Base-by-base conservation (phyloP, 495 filamentous ascomycete species). In the Lentithecium fluviatile region DNA sequence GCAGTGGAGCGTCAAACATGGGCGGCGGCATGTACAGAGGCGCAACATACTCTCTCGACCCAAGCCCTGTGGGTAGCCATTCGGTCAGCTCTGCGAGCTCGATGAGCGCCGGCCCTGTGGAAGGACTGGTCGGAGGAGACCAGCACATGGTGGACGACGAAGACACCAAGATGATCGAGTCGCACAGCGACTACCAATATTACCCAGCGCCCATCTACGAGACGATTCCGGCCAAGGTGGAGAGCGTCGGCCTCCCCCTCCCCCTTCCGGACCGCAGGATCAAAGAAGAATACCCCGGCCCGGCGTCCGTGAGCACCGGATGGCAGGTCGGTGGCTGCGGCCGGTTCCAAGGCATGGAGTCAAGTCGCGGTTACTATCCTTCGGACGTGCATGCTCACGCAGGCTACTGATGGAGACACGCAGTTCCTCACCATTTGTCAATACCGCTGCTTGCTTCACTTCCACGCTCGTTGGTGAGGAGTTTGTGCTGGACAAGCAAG, bases 61-160 rank as follows among this genome's bases (percentile, higher is more conserved):
- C 63, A 43, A 70, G 63, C 50, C 64, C 64, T n/a, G 66, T 52
- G 17, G 64, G 56, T 6, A 69, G 56, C 46, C 67, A 66, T 42
- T 71, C 72, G 1, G 64, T 69, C 50, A 71, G 67, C 56, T 73
- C 71, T 15, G 59, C 67, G 17, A 70, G 68, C 52, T 72, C 72
- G n/a, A 38, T 71, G n/a, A 70, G 63, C 46, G 72, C 71, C 26
- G 71, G 69, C 2, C 60, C 70, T 6, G 68, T 62, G 1, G 70
- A 69, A 34, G 60, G 64, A 38, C 61, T 70, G 6, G 59, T 69
- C 13, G 62, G 56, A 17, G 62, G 56, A 13, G 50, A 64, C 24
- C 71, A 73, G 20, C 59, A 65, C 17, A 60, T 69, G 55, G 72
- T 73, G 54, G 58, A 69, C 38, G 70, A 71, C 23, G 62, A 66